Evolutionary conservation across 208 protist species (phyloP), one percentile per base, ranked within the genome.

Genomic region (Trypanosoma theileri): DNA sequence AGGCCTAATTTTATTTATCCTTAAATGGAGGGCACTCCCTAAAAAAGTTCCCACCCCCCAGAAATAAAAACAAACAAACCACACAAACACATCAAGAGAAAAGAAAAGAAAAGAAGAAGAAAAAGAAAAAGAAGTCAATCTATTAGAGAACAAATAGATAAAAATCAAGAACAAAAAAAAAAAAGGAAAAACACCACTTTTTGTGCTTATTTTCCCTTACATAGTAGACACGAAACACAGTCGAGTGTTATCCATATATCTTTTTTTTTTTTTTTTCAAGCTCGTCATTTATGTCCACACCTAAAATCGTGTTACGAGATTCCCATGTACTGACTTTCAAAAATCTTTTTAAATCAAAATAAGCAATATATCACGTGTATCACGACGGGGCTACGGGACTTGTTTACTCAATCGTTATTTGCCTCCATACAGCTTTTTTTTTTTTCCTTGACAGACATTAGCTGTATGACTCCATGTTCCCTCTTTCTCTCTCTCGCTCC

Each of bases 131-230:
- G 6, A 65, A 65, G 10, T 31, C 59, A 51, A 69, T 4, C 16
- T 8, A 54, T 12, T 21, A 22, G 19, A 69, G 28, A 54, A 42
- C 7, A 54, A 53, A 55, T 57, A 63, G 6, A 64, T 48, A 55
- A 42, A 71, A 42, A 40, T 42, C 4, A 61, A 69, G 11, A 53
- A 48, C 21, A 45, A 35, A 56, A 64, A 64, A 42, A n/a, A 28
- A 59, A 28, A 22, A 19, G 44, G n/a, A 42, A 45, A 44, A 14
- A 62, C 17, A 46, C 10, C 13, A 11, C 4, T 12, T 12, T 59
- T 24, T 19, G n/a, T 35, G 28, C 6, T 35, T 35, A 35, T 35
- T 35, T 35, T 35, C 6, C 6, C 6, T 35, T 6, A 8, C 6
- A 8, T 35, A 1, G 6, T 35, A 35, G 28, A 35, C 28, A 8